Conservation (phyloP, 805 yeast genomes). For the Kuraishia molischiana region DNA sequence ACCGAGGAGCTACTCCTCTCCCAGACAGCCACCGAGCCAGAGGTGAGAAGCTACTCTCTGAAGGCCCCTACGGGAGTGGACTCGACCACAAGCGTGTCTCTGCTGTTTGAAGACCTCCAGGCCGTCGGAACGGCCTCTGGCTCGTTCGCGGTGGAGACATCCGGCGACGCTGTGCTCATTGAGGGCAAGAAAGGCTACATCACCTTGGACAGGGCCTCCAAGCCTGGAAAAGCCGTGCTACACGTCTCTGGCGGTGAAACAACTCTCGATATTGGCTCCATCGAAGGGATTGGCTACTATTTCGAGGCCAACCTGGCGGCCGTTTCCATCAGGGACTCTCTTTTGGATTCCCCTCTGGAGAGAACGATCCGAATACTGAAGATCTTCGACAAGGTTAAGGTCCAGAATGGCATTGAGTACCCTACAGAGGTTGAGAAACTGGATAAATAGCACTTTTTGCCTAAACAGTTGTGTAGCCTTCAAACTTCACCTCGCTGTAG, state of each 20-base stretch:
- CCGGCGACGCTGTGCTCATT: conserved; percentile 4
- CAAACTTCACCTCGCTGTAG: conserved; percentile 5
- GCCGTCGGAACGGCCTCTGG: conserved; percentile 24
- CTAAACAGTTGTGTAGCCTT: conserved; percentile 3
- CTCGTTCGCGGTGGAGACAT: conserved; percentile 5
- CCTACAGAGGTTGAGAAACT: background rate
- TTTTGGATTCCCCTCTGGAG: background rate
- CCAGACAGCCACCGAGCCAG: conserved; percentile 9
- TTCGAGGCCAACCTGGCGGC: background rate
- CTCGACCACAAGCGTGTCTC: conserved; percentile 24
- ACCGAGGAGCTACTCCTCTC: conserved; percentile 24
- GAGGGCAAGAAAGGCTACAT: conserved; percentile 13
- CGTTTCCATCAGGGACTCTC: background rate
- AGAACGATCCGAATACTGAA: background rate
- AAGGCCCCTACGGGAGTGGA: conserved; percentile 30
- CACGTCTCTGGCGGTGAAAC: conserved; percentile 15
- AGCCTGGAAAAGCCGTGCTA: conserved; percentile 18
- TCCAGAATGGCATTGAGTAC: background rate
- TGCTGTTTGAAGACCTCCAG: conserved; percentile 22
- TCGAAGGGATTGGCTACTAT: background rate
- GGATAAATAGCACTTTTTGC: background rate
- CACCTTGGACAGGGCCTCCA: conserved; percentile 7
- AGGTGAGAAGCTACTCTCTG: conserved; percentile 15
- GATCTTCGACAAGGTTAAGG: background rate
- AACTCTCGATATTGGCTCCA: background rate